Evolutionary conservation across 208 protist species (phyloP).

Genomic region (Leishmania guyanensis): DNA sequence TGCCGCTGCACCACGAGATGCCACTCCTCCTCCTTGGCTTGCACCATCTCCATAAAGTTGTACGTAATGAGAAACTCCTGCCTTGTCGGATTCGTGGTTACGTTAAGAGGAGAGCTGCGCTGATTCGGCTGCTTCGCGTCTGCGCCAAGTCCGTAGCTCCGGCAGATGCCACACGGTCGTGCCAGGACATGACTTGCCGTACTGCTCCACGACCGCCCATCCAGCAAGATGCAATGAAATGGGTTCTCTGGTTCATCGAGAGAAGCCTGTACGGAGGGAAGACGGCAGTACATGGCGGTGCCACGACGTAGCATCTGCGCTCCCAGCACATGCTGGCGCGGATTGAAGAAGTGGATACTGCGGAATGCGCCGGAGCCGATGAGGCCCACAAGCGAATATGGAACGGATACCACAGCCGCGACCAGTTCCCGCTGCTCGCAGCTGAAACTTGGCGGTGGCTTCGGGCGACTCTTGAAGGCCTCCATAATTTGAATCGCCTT

Average conservation of each 20-base stretch:
- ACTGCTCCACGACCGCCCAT: conserved; percentile 53
- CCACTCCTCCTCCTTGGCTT: conserved; percentile 70
- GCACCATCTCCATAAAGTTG: conserved; percentile 48
- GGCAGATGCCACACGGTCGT: conserved; percentile 57
- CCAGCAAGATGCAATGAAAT: conserved; percentile 58
- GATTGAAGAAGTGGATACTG: conserved; percentile 64
- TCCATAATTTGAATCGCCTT: conserved; percentile 49
- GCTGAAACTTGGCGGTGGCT: conserved; percentile 29
- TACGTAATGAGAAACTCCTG: conserved; percentile 49
- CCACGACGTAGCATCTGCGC: conserved; percentile 49
- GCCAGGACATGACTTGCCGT: conserved; percentile 47
- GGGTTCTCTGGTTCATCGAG: not conserved
- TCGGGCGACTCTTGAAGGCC: conserved; percentile 49
- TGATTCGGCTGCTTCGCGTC: not conserved
- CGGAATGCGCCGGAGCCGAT: conserved; percentile 44
- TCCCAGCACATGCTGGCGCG: conserved; percentile 45
- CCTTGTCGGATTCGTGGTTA: not conserved
- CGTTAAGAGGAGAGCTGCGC: not conserved
- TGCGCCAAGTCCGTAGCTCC: not conserved
- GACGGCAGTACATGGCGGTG: conserved; percentile 41
- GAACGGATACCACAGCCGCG: conserved; percentile 57
- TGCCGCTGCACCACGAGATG: conserved; percentile 67
- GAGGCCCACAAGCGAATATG: conserved; percentile 59
- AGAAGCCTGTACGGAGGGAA: conserved; percentile 24
- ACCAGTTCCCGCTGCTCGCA: conserved; percentile 42